These are phyloP conservation scores for Yamadazyma siamensis DNA, from an alignment of 1,139 yeast species.

Conservation along the genomic window DNA sequence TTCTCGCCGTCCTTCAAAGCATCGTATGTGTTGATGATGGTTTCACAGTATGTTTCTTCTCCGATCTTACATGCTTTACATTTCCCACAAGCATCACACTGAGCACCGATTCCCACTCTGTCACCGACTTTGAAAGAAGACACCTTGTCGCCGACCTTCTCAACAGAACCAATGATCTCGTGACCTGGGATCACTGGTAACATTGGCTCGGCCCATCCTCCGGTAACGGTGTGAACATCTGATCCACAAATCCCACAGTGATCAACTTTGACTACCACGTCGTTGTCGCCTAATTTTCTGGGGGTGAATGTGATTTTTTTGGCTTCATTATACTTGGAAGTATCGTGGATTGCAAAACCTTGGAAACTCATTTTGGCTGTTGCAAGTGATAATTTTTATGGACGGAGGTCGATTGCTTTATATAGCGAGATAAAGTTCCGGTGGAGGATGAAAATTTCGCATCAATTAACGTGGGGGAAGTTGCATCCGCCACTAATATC, in stretches of 20 bases:
- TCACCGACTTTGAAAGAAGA: conserved; percentile 47
- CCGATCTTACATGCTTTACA: conserved; percentile 44
- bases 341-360: conserved; percentile 16
- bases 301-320: conserved; percentile 39
- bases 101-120: conserved; percentile 61
- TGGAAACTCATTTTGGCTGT: conserved; percentile 3
- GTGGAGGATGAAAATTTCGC: no score
- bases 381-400: no score
- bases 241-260: conserved; percentile 63
- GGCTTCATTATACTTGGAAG: conserved; percentile 39
- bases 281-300: conserved; percentile 36
- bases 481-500: no score
- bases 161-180: conserved; percentile 53
- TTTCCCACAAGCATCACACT: conserved; percentile 39
- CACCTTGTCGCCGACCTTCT: conserved; percentile 46
- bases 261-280: conserved; percentile 45
- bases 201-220: conserved; percentile 31
- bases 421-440: no score
- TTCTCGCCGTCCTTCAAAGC: conserved; percentile 29
- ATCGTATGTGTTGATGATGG: conserved; percentile 42
- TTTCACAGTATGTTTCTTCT: conserved; percentile 47
- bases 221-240: conserved; percentile 47
- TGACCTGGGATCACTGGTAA: conserved; percentile 33
- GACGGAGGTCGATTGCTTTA: no score
- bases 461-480: no score